Evolutionary conservation across 139 green algal genomes (phyloP).

Genomic region (Chlamydomonas sphaeroides): DNA sequence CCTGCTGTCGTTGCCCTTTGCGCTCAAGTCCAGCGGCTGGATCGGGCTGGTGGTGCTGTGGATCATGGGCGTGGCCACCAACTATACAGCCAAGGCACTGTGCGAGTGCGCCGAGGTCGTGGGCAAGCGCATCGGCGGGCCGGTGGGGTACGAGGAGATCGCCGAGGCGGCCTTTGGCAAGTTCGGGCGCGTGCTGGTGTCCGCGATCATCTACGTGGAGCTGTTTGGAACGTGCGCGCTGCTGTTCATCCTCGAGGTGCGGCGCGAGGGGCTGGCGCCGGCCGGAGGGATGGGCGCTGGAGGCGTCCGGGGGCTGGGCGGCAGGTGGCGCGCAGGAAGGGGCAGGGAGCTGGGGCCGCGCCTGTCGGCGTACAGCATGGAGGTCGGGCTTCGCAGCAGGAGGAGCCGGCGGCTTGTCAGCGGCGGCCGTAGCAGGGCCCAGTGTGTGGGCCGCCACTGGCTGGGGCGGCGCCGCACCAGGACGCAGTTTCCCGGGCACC

Average conservation of each 20-base stretch:
- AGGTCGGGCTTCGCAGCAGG: too few relatives aligned
- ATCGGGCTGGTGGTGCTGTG: slow-evolving; percentile 62
- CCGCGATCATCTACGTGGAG: slow-evolving; percentile 79
- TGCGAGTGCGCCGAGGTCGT: slow-evolving; percentile 56
- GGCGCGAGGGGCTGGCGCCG: too few relatives aligned
- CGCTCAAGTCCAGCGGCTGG: slow-evolving; percentile 72
- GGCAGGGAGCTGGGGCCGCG: too few relatives aligned
- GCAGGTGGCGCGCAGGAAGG: too few relatives aligned
- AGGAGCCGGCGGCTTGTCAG: too few relatives aligned
- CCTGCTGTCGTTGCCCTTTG: slow-evolving; percentile 72
- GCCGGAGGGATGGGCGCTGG: too few relatives aligned
- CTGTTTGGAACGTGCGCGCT: slow-evolving; percentile 80
- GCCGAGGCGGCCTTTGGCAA: slow-evolving; percentile 72
- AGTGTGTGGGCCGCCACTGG: too few relatives aligned
- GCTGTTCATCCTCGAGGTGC: slow-evolving; percentile 75
- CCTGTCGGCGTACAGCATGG: too few relatives aligned
- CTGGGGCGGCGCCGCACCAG: too few relatives aligned
- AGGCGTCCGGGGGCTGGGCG: too few relatives aligned
- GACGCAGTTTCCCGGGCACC: too few relatives aligned
- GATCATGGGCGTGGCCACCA: slow-evolving; percentile 63
- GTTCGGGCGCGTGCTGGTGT: slow-evolving; percentile 64
- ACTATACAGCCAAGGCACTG: slow-evolving; percentile 54
- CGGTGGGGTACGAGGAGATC: slow-evolving; percentile 73
- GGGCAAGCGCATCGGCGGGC: slow-evolving; percentile 14
- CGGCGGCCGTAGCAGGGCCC: too few relatives aligned